Conservation (phyloP, 23 red algal genomes). For the Agarophyton chilense region DNA sequence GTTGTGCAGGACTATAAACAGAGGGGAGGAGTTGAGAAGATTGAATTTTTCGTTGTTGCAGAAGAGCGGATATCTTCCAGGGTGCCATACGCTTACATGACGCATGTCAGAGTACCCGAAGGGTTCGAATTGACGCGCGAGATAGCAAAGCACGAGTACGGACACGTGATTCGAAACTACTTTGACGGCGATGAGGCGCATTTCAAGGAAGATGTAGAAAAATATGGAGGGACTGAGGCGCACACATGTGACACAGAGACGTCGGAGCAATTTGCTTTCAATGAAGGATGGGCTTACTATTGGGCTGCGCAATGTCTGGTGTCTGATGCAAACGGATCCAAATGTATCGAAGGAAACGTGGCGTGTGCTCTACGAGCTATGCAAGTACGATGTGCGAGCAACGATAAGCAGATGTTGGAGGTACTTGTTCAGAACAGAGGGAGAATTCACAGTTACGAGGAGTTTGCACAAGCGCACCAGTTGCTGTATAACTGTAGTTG, state of each 20-base stretch:
- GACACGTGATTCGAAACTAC: not conserved
- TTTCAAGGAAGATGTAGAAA: not conserved
- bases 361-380: not conserved
- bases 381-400: not conserved
- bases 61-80: not conserved
- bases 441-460: not conserved
- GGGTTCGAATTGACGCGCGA: not conserved
- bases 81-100: not conserved
- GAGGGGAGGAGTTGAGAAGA: not conserved
- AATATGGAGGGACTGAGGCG: not conserved
- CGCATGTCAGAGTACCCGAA: not conserved
- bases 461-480: not conserved
- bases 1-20: not conserved
- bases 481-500: not conserved
- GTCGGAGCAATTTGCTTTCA: constrained; percentile 1
- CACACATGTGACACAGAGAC: not conserved
- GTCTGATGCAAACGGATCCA: not conserved
- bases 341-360: constrained; percentile 1
- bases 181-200: not conserved
- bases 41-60: not conserved
- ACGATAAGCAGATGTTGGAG: not conserved
- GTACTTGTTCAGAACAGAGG: not conserved
- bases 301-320: not conserved
- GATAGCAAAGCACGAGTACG: not conserved
- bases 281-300: not conserved